Conservation (phyloP, 768 basidiomycete species). For the Gloeopeniophorella convolvens region DNA sequence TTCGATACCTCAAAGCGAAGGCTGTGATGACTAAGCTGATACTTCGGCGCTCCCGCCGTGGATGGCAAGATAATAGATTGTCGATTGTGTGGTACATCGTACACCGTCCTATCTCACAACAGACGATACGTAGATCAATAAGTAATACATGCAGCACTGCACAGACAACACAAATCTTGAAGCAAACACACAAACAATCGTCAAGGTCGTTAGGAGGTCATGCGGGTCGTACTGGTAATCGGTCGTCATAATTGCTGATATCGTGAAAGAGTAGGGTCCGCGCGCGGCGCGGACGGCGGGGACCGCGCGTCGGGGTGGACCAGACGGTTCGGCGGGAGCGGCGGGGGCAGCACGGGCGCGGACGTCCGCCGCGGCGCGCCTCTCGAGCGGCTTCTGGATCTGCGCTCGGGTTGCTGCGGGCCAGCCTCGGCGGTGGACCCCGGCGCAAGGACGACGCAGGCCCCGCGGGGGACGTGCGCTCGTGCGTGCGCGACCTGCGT, state of each 20-base stretch:
- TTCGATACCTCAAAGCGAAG: too few species aligned
- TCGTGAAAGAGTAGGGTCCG: conserved; percentile 15
- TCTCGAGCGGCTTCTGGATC: conserved; percentile 7
- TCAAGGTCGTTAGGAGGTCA: not conserved
- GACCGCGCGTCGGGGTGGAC: conserved; percentile 12
- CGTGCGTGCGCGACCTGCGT: not conserved
- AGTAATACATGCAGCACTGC: too few species aligned
- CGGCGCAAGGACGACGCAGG: not conserved
- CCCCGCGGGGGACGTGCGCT: not conserved
- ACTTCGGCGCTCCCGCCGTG: too few species aligned
- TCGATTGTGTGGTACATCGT: too few species aligned
- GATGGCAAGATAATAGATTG: too few species aligned
- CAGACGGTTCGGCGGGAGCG: not conserved
- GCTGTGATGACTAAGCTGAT: too few species aligned
- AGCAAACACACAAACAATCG: too few species aligned
- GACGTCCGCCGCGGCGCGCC: not conserved
- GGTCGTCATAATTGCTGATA: conserved; percentile 3
- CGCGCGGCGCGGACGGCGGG: conserved; percentile 3
- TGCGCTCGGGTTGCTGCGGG: not conserved
- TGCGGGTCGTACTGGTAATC: not conserved
- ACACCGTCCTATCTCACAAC: too few species aligned
- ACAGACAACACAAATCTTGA: too few species aligned
- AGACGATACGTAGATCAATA: too few species aligned
- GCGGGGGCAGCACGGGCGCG: not conserved
- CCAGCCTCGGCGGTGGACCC: not conserved